Evolutionary conservation across 495 filamentous ascomycete genomes (phyloP).

Genomic region (Talaromyces wortmannii): DNA sequence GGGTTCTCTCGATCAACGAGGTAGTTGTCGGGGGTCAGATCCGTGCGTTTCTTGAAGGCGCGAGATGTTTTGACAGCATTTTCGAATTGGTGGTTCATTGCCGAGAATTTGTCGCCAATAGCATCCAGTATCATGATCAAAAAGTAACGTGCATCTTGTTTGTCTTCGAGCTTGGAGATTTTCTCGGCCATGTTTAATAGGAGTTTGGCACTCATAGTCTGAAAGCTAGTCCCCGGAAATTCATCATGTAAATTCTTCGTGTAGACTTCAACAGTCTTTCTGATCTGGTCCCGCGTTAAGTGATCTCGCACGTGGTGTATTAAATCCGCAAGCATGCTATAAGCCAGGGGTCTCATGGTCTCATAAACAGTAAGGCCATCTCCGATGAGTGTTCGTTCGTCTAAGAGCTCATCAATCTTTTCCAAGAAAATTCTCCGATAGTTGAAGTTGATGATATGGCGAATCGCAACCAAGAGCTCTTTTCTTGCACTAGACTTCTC

Average conservation of each 20-base stretch:
- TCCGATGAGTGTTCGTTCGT: conserved; percentile 88
- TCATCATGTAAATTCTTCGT: conserved; percentile 93
- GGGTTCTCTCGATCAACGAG: conserved; percentile 71
- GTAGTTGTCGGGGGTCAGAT: conserved; percentile 69
- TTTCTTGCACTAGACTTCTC: conserved; percentile 92
- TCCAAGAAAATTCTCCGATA: conserved; percentile 91
- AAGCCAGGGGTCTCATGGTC: conserved; percentile 90
- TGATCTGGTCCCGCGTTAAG: conserved; percentile 78
- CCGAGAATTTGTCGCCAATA: conserved; percentile 95
- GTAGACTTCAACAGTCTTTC: conserved; percentile 92
- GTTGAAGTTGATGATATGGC: conserved; percentile 99
- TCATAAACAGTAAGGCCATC: conserved; percentile 96
- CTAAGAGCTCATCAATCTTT: conserved; percentile 91
- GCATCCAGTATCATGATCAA: conserved; percentile 96
- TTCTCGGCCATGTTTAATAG: conserved; percentile 96
- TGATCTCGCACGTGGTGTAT: conserved; percentile 94
- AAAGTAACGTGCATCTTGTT: conserved; percentile 89
- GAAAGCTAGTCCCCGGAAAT: conserved; percentile 96
- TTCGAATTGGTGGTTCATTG: conserved; percentile 92
- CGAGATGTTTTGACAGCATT: conserved; percentile 91
- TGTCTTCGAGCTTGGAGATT: conserved; percentile 86
- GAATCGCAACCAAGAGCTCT: conserved; percentile 90
- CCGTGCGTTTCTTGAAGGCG: conserved; percentile 57
- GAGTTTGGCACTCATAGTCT: conserved; percentile 98
- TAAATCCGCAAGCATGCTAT: conserved; percentile 96